Percentiles rank a stretch among this genome's conserved stretches.
phyloP scores from a whole-genome alignment of 306 rosid genomes.

The Potentilla sterilis region DNA sequence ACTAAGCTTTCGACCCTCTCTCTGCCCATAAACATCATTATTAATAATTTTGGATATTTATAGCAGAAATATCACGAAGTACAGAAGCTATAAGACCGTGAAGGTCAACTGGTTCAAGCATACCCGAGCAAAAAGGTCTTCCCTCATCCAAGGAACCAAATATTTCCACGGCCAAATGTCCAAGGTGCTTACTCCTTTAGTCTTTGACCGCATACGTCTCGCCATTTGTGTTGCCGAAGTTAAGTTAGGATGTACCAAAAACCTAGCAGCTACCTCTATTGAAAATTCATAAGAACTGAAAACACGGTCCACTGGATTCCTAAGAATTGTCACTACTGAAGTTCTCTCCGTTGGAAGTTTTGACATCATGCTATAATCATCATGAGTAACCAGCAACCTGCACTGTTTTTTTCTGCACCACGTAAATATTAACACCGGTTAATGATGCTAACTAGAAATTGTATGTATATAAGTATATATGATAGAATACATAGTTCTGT shows the following conservation, averaged over 20 bases:
- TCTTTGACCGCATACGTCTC: constrained; percentile 49
- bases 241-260: constrained; percentile 93
- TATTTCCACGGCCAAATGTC: constrained; percentile 99
- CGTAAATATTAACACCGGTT: constrained; percentile 16
- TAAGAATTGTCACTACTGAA: constrained; percentile 90
- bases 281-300: constrained; percentile 93
- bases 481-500: background rate
- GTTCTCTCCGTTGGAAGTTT: constrained; percentile 87
- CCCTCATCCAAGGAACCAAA: constrained; percentile 97
- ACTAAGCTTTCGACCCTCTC: constrained; percentile 50
- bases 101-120: background rate
- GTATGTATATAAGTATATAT: background rate
- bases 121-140: constrained; percentile 88
- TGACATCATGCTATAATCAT: constrained; percentile 85
- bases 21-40: constrained; percentile 45
- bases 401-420: constrained; percentile 70
- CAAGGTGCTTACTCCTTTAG: constrained; percentile 79
- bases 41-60: constrained; percentile 5
- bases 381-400: constrained; percentile 85
- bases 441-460: constrained; percentile 5
- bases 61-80: background rate
- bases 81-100: background rate
- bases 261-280: constrained; percentile 95
- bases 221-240: constrained; percentile 81
- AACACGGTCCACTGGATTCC: constrained; percentile 90